These are phyloP conservation scores for Gossypium schwendimanii DNA, from an alignment of 441 rosid genomes.

Conservation along the genomic window DNA sequence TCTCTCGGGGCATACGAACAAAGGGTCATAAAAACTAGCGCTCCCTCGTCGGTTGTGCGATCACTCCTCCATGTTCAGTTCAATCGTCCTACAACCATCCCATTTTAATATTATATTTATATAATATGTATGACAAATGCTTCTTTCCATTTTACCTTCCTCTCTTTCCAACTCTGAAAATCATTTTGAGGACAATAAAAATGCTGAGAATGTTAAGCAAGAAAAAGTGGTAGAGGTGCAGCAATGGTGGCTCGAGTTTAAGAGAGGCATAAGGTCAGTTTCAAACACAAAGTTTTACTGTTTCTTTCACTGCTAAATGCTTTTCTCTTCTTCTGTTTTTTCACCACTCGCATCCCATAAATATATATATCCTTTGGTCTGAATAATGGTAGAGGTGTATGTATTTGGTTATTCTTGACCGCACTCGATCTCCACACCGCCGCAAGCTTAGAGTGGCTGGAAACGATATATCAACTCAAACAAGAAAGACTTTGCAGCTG, in stretches of 20 bases:
- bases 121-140: too few species aligned
- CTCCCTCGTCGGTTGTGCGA: neutral
- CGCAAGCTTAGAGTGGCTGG: too few species aligned
- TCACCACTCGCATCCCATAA: too few species aligned
- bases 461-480: neutral
- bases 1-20: too few species aligned
- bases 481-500: neutral
- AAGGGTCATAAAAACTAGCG: neutral
- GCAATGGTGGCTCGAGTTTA: neutral
- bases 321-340: too few species aligned
- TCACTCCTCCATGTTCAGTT: too few species aligned
- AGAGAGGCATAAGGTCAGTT: neutral
- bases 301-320: neutral
- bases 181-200: neutral
- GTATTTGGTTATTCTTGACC: too few species aligned
- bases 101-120: neutral
- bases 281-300: neutral
- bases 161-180: neutral
- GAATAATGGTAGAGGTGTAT: too few species aligned
- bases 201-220: neutral
- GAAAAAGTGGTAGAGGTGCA: neutral
- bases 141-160: neutral
- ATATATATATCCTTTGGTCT: too few species aligned
- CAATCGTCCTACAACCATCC: neutral
- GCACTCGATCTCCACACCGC: too few species aligned